phyloP scores from a whole-genome alignment of 2,329 filamentous ascomycete genomes.

The Eutypa lata region DNA sequence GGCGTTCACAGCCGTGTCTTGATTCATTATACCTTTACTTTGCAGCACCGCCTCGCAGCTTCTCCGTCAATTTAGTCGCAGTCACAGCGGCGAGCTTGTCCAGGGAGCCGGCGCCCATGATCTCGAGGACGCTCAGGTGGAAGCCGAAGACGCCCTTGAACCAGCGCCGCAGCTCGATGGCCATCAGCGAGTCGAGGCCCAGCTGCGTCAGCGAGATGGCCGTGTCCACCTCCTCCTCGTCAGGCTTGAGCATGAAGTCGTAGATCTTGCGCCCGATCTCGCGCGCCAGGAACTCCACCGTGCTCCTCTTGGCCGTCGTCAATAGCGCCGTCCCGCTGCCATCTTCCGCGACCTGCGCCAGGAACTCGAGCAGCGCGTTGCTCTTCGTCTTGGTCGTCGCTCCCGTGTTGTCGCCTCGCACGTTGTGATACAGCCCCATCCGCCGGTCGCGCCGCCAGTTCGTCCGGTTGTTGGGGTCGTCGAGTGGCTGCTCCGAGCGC shows the following conservation, averaged over 20 bases:
- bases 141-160: conserved; percentile 25
- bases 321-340: background rate
- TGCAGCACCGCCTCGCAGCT: conserved; percentile 8
- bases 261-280: conserved; percentile 22
- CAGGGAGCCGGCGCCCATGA: conserved; percentile 14
- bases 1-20: too few relatives aligned
- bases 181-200: conserved; percentile 30
- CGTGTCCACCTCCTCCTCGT: conserved; percentile 18
- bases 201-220: conserved; percentile 18
- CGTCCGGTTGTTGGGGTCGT: conserved; percentile 20
- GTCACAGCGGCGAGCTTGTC: conserved; percentile 12
- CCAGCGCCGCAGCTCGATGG: conserved; percentile 30
- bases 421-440: conserved; percentile 27
- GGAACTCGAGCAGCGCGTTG: conserved; percentile 19
- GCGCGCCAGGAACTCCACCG: conserved; percentile 14
- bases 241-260: conserved; percentile 15
- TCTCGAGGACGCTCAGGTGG: conserved; percentile 16
- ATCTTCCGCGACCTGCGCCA: conserved; percentile 8
- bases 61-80: conserved; percentile 11
- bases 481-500: conserved; percentile 17
- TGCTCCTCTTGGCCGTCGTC: conserved; percentile 6
- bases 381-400: conserved; percentile 8
- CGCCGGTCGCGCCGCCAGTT: conserved; percentile 26
- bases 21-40: too few relatives aligned
- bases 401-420: background rate